These are phyloP conservation scores for Flaveria trinervia DNA, from an alignment of 129 eudicot species.

Conservation along the genomic window DNA sequence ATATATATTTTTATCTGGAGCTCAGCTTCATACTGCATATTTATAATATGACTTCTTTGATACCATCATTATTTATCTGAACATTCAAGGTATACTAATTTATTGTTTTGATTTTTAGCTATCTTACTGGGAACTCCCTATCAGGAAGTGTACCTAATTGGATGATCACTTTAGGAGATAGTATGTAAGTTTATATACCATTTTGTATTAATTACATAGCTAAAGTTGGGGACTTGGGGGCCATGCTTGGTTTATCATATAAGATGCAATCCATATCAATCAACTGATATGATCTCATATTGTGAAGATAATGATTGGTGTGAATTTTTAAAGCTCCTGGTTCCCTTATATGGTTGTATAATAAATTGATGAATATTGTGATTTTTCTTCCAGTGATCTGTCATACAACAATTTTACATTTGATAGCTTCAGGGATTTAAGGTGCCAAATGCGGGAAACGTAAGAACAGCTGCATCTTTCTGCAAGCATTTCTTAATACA, in stretches of 20 bases:
- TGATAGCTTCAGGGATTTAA: constrained; percentile 17
- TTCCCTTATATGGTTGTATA: too few relatives aligned
- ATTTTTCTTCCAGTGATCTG: constrained; percentile 39
- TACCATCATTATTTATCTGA: background rate
- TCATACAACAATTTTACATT: constrained; percentile 55
- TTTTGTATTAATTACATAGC: too few relatives aligned
- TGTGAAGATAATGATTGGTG: background rate
- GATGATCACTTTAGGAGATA: constrained; percentile 36
- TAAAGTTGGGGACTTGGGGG: too few relatives aligned
- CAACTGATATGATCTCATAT: too few relatives aligned
- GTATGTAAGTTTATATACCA: constrained; percentile 37
- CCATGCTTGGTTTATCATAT: too few relatives aligned
- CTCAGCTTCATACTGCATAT: background rate
- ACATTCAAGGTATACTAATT: constrained; percentile 1
- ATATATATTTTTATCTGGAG: background rate
- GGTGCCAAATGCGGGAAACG: constrained; percentile 45
- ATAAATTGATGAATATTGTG: background rate
- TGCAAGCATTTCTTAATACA: background rate
- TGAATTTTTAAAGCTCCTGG: background rate
- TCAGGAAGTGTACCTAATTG: constrained; percentile 51
- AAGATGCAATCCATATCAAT: too few relatives aligned
- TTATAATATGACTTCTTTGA: background rate
- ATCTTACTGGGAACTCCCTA: constrained; percentile 51
- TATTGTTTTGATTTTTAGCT: constrained; percentile 34
- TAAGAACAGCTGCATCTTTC: constrained; percentile 32